Evolutionary conservation across 495 filamentous ascomycete genomes (phyloP).

Genomic region (Elaphomyces granulatus): DNA sequence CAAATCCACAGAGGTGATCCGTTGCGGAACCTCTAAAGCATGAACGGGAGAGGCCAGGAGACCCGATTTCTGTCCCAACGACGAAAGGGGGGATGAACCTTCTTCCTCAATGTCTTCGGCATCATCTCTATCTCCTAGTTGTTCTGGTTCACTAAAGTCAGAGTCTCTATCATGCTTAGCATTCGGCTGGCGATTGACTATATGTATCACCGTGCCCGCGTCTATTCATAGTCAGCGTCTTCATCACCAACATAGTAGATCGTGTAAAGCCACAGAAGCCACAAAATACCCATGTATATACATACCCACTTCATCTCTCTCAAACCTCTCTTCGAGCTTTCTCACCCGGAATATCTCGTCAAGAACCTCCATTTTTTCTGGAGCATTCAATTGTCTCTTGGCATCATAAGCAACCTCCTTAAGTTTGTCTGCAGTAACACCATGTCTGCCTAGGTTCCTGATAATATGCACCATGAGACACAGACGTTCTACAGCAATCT

Average conservation of each 20-base stretch:
- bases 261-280: conserved; percentile 6
- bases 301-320: conserved; percentile 38
- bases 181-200: conserved; percentile 21
- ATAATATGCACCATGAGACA: conserved; percentile 32
- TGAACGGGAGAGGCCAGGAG: conserved; percentile 21
- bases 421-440: conserved; percentile 28
- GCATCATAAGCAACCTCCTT: conserved; percentile 29
- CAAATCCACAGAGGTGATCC: conserved; percentile 8
- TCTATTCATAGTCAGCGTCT: conserved; percentile 3
- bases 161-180: conserved; percentile 27
- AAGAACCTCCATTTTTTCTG: conserved; percentile 28
- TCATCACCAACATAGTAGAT: conserved; percentile 18
- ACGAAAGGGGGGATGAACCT: conserved; percentile 20
- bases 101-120: conserved; percentile 15
- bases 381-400: conserved; percentile 24
- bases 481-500: conserved; percentile 25
- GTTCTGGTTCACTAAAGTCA: conserved; percentile 20
- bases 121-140: conserved; percentile 11
- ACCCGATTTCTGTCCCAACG: conserved; percentile 16
- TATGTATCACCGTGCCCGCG: background rate
- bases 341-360: conserved; percentile 40
- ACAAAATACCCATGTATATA: background rate
- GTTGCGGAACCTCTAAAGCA: conserved; percentile 7
- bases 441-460: conserved; percentile 22
- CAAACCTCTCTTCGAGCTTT: conserved; percentile 38